phyloP scores from a whole-genome alignment of 2,329 filamentous ascomycete genomes.

The Penicillium sp. region DNA sequence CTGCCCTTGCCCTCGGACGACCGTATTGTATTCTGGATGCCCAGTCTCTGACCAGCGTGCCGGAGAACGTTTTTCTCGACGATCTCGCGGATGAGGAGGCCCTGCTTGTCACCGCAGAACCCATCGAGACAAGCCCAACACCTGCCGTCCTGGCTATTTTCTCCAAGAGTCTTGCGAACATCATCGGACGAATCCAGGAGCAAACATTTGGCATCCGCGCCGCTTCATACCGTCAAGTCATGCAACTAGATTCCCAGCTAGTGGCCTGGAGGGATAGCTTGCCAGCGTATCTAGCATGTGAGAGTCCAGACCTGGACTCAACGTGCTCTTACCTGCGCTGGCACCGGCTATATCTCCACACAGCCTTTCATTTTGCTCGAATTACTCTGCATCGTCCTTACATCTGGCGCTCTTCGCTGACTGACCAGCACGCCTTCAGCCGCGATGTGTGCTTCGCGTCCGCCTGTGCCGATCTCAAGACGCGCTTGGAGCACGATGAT shows the following conservation, averaged over 20 bases:
- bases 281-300: constrained; percentile 33
- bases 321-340: constrained; percentile 29
- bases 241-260: constrained; percentile 33
- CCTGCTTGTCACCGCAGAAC: constrained; percentile 17
- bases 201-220: constrained; percentile 35
- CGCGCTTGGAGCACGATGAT: constrained; percentile 30
- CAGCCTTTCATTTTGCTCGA: constrained; percentile 38
- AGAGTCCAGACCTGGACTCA: constrained; percentile 31
- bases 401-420: constrained; percentile 38
- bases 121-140: constrained; percentile 29
- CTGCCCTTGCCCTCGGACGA: constrained; percentile 38
- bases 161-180: constrained; percentile 31
- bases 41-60: constrained; percentile 36
- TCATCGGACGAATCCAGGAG: constrained; percentile 40
- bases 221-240: constrained; percentile 36
- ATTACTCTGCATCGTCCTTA: constrained; percentile 41
- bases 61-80: constrained; percentile 39
- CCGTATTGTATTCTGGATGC: constrained; percentile 39
- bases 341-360: constrained; percentile 39
- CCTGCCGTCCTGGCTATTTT: constrained; percentile 30
- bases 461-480: constrained; percentile 39
- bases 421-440: constrained; percentile 36
- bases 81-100: constrained; percentile 31
- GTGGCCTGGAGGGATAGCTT: constrained; percentile 29
- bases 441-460: constrained; percentile 40